These are phyloP conservation scores for Juglanconis sp. DNA, from an alignment of 2,329 filamentous ascomycete species.

Conservation along the genomic window DNA sequence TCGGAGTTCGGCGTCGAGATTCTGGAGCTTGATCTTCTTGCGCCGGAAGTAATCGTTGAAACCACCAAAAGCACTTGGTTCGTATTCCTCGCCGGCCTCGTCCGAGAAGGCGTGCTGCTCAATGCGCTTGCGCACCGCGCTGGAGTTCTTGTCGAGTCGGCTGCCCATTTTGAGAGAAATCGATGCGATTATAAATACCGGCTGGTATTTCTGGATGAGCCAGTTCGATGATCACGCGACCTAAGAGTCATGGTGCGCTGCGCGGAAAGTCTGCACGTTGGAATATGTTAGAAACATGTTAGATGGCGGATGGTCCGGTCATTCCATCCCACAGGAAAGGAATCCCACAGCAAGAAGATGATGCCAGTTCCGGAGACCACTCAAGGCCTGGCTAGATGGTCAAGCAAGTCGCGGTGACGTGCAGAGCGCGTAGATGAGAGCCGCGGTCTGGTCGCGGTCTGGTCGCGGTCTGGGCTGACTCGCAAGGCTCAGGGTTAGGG, in stretches of 20 bases:
- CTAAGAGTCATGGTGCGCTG: slow-evolving; percentile 8
- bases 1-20: slow-evolving; percentile 80
- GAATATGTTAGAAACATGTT: not conserved
- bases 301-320: not conserved
- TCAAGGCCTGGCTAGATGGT: no score
- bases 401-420: not conserved
- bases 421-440: not conserved
- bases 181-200: slow-evolving; percentile 12
- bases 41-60: slow-evolving; percentile 89
- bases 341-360: no score
- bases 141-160: slow-evolving; percentile 61
- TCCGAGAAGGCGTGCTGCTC: slow-evolving; percentile 69
- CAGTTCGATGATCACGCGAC: not conserved
- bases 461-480: not conserved
- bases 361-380: no score
- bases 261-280: not conserved
- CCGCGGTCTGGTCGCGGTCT: not conserved
- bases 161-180: slow-evolving; percentile 49
- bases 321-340: no score
- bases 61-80: slow-evolving; percentile 79
- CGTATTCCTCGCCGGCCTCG: slow-evolving; percentile 89
- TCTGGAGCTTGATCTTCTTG: slow-evolving; percentile 97
- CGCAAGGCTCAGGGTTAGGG: not conserved
- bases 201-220: slow-evolving; percentile 2
- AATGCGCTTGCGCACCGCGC: slow-evolving; percentile 59